Conservation (phyloP, 1,284 basidiomycete genomes). For the Amylostereum areolatum region DNA sequence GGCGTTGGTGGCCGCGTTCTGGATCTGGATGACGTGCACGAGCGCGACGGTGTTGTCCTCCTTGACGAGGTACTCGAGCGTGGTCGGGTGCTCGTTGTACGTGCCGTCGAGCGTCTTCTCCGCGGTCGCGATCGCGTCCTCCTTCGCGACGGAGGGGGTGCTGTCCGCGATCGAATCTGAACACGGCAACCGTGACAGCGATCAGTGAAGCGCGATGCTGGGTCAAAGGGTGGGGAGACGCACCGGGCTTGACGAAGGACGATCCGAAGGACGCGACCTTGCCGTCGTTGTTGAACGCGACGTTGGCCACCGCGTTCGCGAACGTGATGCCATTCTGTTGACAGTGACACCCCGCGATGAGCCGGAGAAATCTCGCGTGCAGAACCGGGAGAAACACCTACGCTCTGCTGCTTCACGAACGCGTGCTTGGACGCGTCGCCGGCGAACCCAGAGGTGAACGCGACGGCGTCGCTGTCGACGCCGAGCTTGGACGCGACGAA, state of each 20-base stretch:
- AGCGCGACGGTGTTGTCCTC: slow-evolving; percentile 43
- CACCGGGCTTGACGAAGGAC: too few species aligned
- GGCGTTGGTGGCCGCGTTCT: slow-evolving; percentile 42
- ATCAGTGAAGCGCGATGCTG: too few species aligned
- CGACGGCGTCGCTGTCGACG: slow-evolving; percentile 17
- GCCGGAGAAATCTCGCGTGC: background rate
- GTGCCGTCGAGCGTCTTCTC: slow-evolving; percentile 35
- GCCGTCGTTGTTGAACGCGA: too few species aligned
- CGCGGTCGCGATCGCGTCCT: slow-evolving; percentile 32
- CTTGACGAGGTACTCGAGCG: slow-evolving; percentile 39
- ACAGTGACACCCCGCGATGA: background rate
- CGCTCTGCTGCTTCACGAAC: slow-evolving; percentile 33
- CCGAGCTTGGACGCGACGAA: slow-evolving; percentile 24
- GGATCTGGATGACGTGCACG: slow-evolving; percentile 50
- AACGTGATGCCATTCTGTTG: slow-evolving; percentile 34
- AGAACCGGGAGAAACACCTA: slow-evolving; percentile 14
- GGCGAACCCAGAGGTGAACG: slow-evolving; percentile 21
- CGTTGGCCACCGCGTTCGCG: slow-evolving; percentile 41
- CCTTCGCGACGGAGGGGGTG: slow-evolving; percentile 29
- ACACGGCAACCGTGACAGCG: too few species aligned
- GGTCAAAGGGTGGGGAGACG: too few species aligned
- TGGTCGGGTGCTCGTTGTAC: slow-evolving; percentile 35
- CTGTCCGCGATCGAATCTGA: too few species aligned
- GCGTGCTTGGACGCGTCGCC: slow-evolving; percentile 27
- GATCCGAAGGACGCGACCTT: too few species aligned